These are phyloP conservation scores for Conidiobolus incongruus DNA, from an alignment of 371 early-diverging fungal genomes.

Conservation along the genomic window DNA sequence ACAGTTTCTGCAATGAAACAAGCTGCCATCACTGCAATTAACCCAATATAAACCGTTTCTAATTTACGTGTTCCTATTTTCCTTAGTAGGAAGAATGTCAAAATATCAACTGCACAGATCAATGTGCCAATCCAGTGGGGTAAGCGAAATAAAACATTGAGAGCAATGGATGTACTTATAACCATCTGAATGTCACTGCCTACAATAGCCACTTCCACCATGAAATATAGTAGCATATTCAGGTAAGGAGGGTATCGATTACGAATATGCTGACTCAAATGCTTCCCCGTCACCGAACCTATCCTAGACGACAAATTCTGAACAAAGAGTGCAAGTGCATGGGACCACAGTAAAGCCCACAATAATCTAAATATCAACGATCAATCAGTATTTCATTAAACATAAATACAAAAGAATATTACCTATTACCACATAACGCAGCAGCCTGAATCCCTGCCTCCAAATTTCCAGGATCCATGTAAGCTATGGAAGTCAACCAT, in stretches of 20 bases:
- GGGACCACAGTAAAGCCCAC: constrained; percentile 37
- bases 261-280: constrained; percentile 34
- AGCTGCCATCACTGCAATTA: constrained; percentile 35
- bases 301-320: constrained; percentile 34
- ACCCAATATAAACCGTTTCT: constrained; percentile 32
- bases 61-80: constrained; percentile 35
- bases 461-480: constrained; percentile 49
- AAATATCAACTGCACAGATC: constrained; percentile 40
- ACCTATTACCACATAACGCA: constrained; percentile 26
- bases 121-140: constrained; percentile 37
- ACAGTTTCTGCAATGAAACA: constrained; percentile 49
- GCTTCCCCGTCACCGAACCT: constrained; percentile 45
- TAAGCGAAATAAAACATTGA: constrained; percentile 34
- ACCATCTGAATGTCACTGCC: constrained; percentile 53
- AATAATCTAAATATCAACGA: constrained; percentile 20
- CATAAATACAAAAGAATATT: background rate
- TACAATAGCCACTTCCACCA: constrained; percentile 48
- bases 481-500: constrained; percentile 34
- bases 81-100: constrained; percentile 33
- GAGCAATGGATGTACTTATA: constrained; percentile 47
- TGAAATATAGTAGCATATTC: constrained; percentile 22
- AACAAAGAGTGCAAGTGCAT: constrained; percentile 28
- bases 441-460: constrained; percentile 48
- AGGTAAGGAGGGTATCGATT: constrained; percentile 19
- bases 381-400: background rate